Evolutionary conservation across 2,329 filamentous ascomycete genomes (phyloP).

Genomic region (Microcyclosporella mali): DNA sequence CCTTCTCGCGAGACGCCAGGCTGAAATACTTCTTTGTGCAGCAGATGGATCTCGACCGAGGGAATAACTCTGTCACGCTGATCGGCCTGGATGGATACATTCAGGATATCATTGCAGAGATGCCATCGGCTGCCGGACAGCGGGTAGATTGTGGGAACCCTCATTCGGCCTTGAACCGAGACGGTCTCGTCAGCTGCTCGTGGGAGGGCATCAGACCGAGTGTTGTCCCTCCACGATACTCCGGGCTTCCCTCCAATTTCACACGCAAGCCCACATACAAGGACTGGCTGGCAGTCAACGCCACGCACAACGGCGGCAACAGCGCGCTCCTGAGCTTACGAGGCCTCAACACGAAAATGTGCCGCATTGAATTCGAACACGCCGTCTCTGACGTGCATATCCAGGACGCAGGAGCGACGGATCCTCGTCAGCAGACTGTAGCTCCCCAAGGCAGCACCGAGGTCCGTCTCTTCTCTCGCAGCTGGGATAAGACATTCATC

Average conservation of each 20-base stretch:
- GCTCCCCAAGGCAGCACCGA: slow-evolving; percentile 59
- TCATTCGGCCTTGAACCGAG: slow-evolving; percentile 35
- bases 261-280: slow-evolving; percentile 14
- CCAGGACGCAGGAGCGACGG: slow-evolving; percentile 34
- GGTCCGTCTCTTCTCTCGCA: slow-evolving; percentile 74
- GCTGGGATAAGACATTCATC: slow-evolving; percentile 70
- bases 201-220: slow-evolving; percentile 65
- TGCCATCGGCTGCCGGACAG: slow-evolving; percentile 66
- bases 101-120: slow-evolving; percentile 56
- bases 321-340: slow-evolving; percentile 59
- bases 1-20: slow-evolving; percentile 71
- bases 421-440: slow-evolving; percentile 31
- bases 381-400: slow-evolving; percentile 62
- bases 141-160: slow-evolving; percentile 36
- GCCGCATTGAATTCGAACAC: slow-evolving; percentile 65
- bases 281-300: slow-evolving; percentile 61
- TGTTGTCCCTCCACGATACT: slow-evolving; percentile 44
- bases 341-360: slow-evolving; percentile 71
- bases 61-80: slow-evolving; percentile 63
- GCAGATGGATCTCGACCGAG: slow-evolving; percentile 65
- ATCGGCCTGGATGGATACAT: slow-evolving; percentile 64
- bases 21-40: slow-evolving; percentile 88
- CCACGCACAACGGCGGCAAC: slow-evolving; percentile 39
- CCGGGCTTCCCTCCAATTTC: slow-evolving; percentile 8
- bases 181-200: slow-evolving; percentile 59